Evolutionary conservation across 257 asterid genomes (phyloP).

Genomic region (Primulina tabacum): DNA sequence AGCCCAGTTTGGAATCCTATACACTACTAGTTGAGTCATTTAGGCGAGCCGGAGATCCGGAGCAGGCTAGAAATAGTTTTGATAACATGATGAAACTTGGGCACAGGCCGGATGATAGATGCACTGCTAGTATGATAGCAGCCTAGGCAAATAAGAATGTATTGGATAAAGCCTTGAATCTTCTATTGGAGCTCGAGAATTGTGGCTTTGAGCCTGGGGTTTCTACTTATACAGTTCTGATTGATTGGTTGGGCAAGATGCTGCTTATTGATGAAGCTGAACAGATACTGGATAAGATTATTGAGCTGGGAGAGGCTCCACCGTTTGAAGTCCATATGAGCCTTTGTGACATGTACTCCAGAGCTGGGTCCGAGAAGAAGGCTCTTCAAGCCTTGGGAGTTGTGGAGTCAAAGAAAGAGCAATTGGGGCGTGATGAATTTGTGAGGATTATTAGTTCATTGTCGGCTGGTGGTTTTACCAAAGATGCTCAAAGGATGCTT

Average conservation of each 20-base stretch:
- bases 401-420: constrained; percentile 67
- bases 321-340: constrained; percentile 63
- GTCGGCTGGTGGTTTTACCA: constrained; percentile 46
- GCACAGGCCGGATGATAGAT: constrained; percentile 74
- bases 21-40: constrained; percentile 60
- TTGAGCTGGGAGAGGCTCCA: constrained; percentile 70
- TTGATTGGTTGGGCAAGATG: constrained; percentile 74
- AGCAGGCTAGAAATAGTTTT: constrained; percentile 46
- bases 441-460: constrained; percentile 64
- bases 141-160: constrained; percentile 55
- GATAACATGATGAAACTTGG: constrained; percentile 55
- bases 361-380: constrained; percentile 60
- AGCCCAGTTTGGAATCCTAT: constrained; percentile 47
- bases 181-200: constrained; percentile 67
- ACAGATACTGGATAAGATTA: constrained; percentile 65
- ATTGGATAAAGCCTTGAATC: constrained; percentile 58
- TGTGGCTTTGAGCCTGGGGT: constrained; percentile 73
- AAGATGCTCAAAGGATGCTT: constrained; percentile 58
- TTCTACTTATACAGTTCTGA: constrained; percentile 58
- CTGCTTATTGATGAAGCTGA: constrained; percentile 80
- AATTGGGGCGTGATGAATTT: constrained; percentile 48
- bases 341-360: constrained; percentile 75
- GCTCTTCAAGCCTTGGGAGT: constrained; percentile 80
- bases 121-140: constrained; percentile 58
- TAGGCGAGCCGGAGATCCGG: constrained; percentile 35